Evolutionary conservation across 2,329 filamentous ascomycete genomes (phyloP).

Genomic region (Alternaria consortialis): DNA sequence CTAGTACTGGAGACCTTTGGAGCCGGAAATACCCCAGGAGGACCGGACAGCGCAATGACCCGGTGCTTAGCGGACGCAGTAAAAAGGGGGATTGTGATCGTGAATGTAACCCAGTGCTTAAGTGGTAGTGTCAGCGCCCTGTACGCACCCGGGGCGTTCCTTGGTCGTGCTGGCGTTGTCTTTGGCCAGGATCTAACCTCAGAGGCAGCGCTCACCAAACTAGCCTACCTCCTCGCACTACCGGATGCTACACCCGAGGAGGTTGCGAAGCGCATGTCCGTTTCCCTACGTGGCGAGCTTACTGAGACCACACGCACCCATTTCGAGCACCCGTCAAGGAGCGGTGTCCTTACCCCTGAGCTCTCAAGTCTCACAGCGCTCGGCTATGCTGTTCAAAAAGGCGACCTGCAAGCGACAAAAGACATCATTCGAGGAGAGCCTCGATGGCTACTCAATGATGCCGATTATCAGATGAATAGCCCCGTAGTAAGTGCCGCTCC

Average conservation of each 20-base stretch:
- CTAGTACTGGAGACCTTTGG: conserved; percentile 92
- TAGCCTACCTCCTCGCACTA: conserved; percentile 82
- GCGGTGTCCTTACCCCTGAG: conserved; percentile 62
- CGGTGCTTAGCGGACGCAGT: conserved; percentile 81
- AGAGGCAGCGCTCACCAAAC: conserved; percentile 89
- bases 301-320: conserved; percentile 77
- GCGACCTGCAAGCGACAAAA: conserved; percentile 70
- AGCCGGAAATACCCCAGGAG: conserved; percentile 88
- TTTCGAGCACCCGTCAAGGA: conserved; percentile 77
- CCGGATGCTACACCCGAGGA: conserved; percentile 71
- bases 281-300: conserved; percentile 83
- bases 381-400: conserved; percentile 80
- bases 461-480: conserved; percentile 85
- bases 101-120: conserved; percentile 91
- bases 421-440: conserved; percentile 74
- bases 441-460: conserved; percentile 73
- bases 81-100: conserved; percentile 80
- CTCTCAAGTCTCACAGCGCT: conserved; percentile 76
- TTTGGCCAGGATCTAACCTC: conserved; percentile 90
- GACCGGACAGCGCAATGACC: conserved; percentile 79
- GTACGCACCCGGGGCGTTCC: conserved; percentile 64
- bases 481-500: conserved; percentile 53
- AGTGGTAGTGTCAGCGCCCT: conserved; percentile 53
- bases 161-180: conserved; percentile 85
- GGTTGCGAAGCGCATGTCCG: conserved; percentile 75